Conservation (phyloP, 495 filamentous ascomycete genomes). For the Bacidia gigantensis region DNA sequence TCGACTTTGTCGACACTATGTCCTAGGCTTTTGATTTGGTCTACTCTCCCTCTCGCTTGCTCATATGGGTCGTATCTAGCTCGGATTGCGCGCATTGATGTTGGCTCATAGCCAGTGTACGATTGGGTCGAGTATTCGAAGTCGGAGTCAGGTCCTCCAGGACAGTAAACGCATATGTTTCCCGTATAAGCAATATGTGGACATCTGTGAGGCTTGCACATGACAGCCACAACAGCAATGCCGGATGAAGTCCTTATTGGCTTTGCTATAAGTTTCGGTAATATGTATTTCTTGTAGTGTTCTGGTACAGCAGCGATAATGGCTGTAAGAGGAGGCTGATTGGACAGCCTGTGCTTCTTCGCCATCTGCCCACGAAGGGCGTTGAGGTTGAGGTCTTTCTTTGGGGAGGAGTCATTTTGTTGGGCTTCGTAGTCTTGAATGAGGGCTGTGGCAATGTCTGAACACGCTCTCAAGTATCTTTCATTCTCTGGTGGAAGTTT, state of each 20-base stretch:
- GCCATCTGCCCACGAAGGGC: slow-evolving; percentile 71
- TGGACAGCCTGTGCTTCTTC: slow-evolving; percentile 76
- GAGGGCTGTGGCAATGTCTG: slow-evolving; percentile 82
- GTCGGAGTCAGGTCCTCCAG: slow-evolving; percentile 90
- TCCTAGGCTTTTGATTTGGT: slow-evolving; percentile 86
- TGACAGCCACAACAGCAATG: slow-evolving; percentile 97
- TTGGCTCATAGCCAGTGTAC: slow-evolving; percentile 96
- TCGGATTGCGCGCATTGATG: slow-evolving; percentile 94
- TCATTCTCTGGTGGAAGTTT: slow-evolving; percentile 84
- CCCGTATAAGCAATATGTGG: slow-evolving; percentile 96
- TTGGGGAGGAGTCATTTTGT: slow-evolving; percentile 52
- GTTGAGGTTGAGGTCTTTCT: slow-evolving; percentile 88
- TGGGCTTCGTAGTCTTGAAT: slow-evolving; percentile 83
- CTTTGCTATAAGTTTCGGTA: slow-evolving; percentile 90
- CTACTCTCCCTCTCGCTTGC: slow-evolving; percentile 87
- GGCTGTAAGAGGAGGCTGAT: slow-evolving; percentile 80
- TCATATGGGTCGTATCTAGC: slow-evolving; percentile 97
- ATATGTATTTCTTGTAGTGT: slow-evolving; percentile 97
- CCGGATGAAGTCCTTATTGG: slow-evolving; percentile 92
- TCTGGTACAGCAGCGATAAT: slow-evolving; percentile 97
- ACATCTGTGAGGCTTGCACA: slow-evolving; percentile 98
- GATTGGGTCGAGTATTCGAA: slow-evolving; percentile 98
- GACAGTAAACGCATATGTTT: slow-evolving; percentile 98
- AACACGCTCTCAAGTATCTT: slow-evolving; percentile 81
- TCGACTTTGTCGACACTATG: slow-evolving; percentile 98